Percentiles rank a stretch among this genome's conserved stretches.
Conservation (phyloP, 1,284 basidiomycete species). For the Polyporus tsugae region DNA sequence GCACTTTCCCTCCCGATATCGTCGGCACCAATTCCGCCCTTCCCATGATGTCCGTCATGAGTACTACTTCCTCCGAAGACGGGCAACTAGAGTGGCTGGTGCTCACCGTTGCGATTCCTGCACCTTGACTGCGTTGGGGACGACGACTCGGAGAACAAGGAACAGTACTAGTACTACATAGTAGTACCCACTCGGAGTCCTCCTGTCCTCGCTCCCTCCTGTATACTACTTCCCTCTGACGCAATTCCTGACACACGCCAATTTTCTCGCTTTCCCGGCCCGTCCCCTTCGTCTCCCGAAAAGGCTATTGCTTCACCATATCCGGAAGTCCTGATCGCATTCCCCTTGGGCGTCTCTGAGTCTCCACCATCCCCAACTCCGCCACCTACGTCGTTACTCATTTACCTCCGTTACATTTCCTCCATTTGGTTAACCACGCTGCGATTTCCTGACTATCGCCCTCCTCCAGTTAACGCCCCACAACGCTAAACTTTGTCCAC, state of each 20-base stretch:
- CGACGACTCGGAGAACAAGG: not conserved
- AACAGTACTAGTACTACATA: not conserved
- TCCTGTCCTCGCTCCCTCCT: not conserved
- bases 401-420: not conserved
- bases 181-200: not conserved
- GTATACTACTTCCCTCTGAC: not conserved
- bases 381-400: conserved; percentile 15
- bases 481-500: conserved; percentile 6
- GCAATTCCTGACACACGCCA: not conserved
- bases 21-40: conserved; percentile 5
- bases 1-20: conserved; percentile 2
- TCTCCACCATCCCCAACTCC: not conserved
- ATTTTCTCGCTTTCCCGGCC: conserved; percentile 1
- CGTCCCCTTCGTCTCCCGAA: not conserved
- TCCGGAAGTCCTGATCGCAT: not conserved
- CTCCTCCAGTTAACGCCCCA: not conserved
- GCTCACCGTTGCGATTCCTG: not conserved
- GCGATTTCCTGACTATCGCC: not conserved
- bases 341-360: not conserved
- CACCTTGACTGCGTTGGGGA: not conserved
- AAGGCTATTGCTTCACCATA: not conserved
- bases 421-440: not conserved
- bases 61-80: not conserved
- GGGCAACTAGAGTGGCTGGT: not conserved
- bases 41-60: not conserved